Conservation (phyloP, 495 filamentous ascomycete genomes). For the Xylaria scruposa region DNA sequence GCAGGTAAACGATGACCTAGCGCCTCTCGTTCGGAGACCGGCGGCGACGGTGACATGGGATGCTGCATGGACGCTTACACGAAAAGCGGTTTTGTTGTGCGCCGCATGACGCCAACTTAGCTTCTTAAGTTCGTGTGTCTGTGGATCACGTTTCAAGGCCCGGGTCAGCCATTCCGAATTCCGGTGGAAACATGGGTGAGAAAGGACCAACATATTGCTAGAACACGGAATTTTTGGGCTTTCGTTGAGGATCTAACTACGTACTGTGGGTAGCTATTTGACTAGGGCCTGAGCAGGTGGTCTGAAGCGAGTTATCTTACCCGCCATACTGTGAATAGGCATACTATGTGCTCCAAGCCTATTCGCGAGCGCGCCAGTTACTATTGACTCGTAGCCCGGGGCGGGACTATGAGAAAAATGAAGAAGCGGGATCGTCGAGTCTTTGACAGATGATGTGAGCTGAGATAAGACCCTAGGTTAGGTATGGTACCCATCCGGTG, state of each 20-base stretch:
- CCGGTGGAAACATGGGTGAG: constrained; percentile 20
- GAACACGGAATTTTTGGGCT: neutral
- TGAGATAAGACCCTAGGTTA: constrained; percentile 21
- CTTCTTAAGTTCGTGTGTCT: constrained; percentile 13
- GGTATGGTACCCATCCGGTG: neutral
- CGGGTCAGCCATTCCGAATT: constrained; percentile 27
- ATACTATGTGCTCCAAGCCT: constrained; percentile 5
- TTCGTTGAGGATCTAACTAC: constrained; percentile 1
- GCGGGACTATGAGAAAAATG: neutral
- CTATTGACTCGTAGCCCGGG: neutral
- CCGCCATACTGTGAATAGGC: neutral
- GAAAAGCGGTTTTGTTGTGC: constrained; percentile 10
- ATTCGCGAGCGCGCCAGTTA: neutral
- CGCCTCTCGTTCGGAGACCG: constrained; percentile 21
- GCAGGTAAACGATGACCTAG: neutral
- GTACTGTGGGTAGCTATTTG: neutral
- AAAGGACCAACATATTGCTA: neutral
- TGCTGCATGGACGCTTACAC: constrained; percentile 11
- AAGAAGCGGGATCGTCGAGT: constrained; percentile 20
- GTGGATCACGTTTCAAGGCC: constrained; percentile 19
- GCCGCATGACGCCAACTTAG: constrained; percentile 9
- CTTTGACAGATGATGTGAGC: constrained; percentile 24
- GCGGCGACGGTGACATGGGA: constrained; percentile 10
- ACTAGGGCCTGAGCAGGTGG: neutral
- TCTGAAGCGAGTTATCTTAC: neutral